Conservation (phyloP, 2,329 filamentous ascomycete genomes). For the Septoria petroselini region DNA sequence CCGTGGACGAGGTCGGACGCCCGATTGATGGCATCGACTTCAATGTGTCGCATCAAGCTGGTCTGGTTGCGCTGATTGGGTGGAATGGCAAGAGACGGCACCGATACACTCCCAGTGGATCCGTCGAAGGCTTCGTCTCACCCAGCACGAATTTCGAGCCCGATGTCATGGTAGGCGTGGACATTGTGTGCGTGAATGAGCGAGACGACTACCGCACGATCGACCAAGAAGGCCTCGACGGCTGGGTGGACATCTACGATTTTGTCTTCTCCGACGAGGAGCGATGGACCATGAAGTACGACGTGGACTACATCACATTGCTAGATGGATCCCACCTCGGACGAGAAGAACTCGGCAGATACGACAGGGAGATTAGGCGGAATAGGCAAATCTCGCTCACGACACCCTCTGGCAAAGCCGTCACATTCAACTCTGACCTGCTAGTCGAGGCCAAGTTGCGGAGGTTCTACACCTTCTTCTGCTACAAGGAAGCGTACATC, state of each 20-base stretch:
- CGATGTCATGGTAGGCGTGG: slow-evolving; percentile 61
- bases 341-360: slow-evolving; percentile 42
- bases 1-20: slow-evolving; percentile 44
- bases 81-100: slow-evolving; percentile 36
- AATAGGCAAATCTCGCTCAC: slow-evolving; percentile 42
- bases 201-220: slow-evolving; percentile 60
- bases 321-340: slow-evolving; percentile 45
- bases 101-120: slow-evolving; percentile 29
- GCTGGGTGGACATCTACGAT: slow-evolving; percentile 68
- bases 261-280: slow-evolving; percentile 67
- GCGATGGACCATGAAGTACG: slow-evolving; percentile 59
- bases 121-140: slow-evolving; percentile 32
- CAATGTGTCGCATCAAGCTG: slow-evolving; percentile 77
- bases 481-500: slow-evolving; percentile 75
- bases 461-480: slow-evolving; percentile 75
- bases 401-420: slow-evolving; percentile 38
- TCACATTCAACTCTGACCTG: slow-evolving; percentile 43
- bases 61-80: slow-evolving; percentile 67
- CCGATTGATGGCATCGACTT: slow-evolving; percentile 55
- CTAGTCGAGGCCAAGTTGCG: slow-evolving; percentile 62
- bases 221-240: slow-evolving; percentile 61
- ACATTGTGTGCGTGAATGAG: slow-evolving; percentile 73
- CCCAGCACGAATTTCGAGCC: slow-evolving; percentile 25
- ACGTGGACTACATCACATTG: slow-evolving; percentile 44
- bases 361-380: slow-evolving; percentile 43